Evolutionary conservation across 345 rosid genomes (phyloP), one percentile per base, ranked within the genome.

Genomic region (Mercurialis annua): DNA sequence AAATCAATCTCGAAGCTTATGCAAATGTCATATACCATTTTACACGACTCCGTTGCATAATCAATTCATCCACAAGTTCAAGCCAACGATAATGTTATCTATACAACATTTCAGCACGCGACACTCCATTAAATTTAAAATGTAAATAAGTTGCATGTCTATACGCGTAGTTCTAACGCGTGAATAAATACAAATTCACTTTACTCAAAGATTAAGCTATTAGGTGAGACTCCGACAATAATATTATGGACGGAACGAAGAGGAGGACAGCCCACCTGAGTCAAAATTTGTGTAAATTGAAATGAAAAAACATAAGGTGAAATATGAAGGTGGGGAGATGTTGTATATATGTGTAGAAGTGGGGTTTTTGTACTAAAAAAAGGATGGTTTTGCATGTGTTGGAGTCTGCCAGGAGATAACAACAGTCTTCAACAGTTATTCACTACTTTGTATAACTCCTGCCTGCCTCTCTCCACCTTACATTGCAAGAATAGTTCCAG

Each of bases 301-400:
- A 46, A 65, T 18, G 47, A 68, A 68, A 62, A 34, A 56, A n/a
- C n/a, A n/a, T n/a, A n/a, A n/a, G n/a, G n/a, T n/a, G n/a, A n/a
- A n/a, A n/a, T 71, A 58, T 44, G 57, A 56, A 59, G 47, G 59
- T 27, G 63, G 54, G 49, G 66, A 46, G 26, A 50, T 59, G 66
- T 53, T 64, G 31, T 67, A 66, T 68, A 36, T 29, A 66, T 64
- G 31, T 67, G 68, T 68, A 36, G 34, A 66, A 38, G 77, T 70
- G 81, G 84, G 82, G 66, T 59, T 44, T 24, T 59, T 69, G 66
- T 43, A 42, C 77, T 54, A 38, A 72, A 66, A 71, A 77, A 74
- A 42, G 29, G 77, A n/a, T 61, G 64, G n/a, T 64, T 73, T n/a
- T 60, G 82, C 77, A 76, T 78, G 80, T 78, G 85, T 84, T 70